A percentile compares a stretch with the other conserved stretches of the same genome.
Conservation (phyloP, 2,329 filamentous ascomycete species). For the Colletotrichum navitas region DNA sequence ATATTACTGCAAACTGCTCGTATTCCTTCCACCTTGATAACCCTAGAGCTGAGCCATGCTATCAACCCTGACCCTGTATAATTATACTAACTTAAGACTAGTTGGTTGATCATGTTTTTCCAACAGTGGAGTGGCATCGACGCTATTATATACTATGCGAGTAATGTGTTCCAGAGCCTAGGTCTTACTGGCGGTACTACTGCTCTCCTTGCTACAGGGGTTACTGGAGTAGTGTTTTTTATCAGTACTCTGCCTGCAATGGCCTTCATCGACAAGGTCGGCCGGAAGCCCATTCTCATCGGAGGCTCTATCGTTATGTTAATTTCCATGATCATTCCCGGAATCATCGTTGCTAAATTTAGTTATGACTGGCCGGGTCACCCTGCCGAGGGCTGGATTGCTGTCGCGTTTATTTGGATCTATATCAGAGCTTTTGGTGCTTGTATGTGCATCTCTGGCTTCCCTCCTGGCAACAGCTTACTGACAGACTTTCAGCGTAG, state of each 20-base stretch:
- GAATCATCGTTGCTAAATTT: slow-evolving; percentile 56
- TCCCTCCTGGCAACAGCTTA: not conserved
- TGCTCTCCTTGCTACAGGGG: slow-evolving; percentile 70
- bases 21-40: not conserved
- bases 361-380: slow-evolving; percentile 53
- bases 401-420: slow-evolving; percentile 52
- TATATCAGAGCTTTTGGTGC: slow-evolving; percentile 42
- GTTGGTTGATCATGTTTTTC: slow-evolving; percentile 61
- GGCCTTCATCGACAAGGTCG: slow-evolving; percentile 55
- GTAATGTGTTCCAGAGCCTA: slow-evolving; percentile 74
- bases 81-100: slow-evolving; percentile 42
- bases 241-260: slow-evolving; percentile 51
- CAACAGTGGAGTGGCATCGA: slow-evolving; percentile 54
- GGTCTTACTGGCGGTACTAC: slow-evolving; percentile 71
- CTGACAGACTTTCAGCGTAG: slow-evolving; percentile 44
- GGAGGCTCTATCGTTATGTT: slow-evolving; percentile 55
- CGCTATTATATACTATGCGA: slow-evolving; percentile 60
- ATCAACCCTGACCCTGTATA: not conserved
- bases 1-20: too few relatives aligned
- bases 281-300: slow-evolving; percentile 55
- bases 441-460: slow-evolving; percentile 16
- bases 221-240: slow-evolving; percentile 69
- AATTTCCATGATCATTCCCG: slow-evolving; percentile 54
- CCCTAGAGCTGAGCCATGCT: too few relatives aligned
- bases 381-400: slow-evolving; percentile 53